Conservation (phyloP, 1,284 basidiomycete species). For the Polyporus tsugae region DNA sequence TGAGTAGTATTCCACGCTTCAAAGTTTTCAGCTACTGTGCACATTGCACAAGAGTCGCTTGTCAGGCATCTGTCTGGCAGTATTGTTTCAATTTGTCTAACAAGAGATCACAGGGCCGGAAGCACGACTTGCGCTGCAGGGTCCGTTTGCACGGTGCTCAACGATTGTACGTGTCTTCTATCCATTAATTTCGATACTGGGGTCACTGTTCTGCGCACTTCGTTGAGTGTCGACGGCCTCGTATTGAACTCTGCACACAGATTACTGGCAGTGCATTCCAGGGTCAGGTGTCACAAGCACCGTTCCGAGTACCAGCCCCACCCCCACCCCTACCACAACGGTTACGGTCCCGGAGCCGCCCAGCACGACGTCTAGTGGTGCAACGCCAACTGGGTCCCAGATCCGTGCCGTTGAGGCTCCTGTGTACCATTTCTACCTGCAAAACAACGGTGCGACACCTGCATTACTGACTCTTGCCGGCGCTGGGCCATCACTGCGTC, state of each 20-base stretch:
- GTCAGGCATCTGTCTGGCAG: background rate
- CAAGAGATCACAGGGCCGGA: slow-evolving; percentile 48
- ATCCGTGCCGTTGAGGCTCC: slow-evolving; percentile 62
- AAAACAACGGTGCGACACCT: slow-evolving; percentile 51
- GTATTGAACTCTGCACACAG: slow-evolving; percentile 38
- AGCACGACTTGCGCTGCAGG: slow-evolving; percentile 55
- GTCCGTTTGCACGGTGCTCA: slow-evolving; percentile 52
- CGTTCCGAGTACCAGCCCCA: slow-evolving; percentile 31
- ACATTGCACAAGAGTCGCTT: slow-evolving; percentile 1
- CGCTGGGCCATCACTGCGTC: background rate
- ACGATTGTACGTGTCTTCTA: slow-evolving; percentile 47
- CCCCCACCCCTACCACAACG: slow-evolving; percentile 41
- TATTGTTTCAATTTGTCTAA: slow-evolving; percentile 16
- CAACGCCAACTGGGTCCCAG: slow-evolving; percentile 59
- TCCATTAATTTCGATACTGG: background rate
- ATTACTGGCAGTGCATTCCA: slow-evolving; percentile 61
- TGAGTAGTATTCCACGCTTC: slow-evolving; percentile 33
- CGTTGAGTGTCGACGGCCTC: slow-evolving; percentile 17
- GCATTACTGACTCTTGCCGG: background rate
- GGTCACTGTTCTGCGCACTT: slow-evolving; percentile 12
- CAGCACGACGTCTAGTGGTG: slow-evolving; percentile 51
- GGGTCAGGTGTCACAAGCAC: slow-evolving; percentile 31
- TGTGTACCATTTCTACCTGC: slow-evolving; percentile 66
- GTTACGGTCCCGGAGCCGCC: slow-evolving; percentile 42
- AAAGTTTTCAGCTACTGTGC: background rate